Percentiles rank a stretch among this genome's conserved stretches.
Conservation (phyloP, 805 yeast genomes). For the Zygosaccharomyces gambellarensis region DNA sequence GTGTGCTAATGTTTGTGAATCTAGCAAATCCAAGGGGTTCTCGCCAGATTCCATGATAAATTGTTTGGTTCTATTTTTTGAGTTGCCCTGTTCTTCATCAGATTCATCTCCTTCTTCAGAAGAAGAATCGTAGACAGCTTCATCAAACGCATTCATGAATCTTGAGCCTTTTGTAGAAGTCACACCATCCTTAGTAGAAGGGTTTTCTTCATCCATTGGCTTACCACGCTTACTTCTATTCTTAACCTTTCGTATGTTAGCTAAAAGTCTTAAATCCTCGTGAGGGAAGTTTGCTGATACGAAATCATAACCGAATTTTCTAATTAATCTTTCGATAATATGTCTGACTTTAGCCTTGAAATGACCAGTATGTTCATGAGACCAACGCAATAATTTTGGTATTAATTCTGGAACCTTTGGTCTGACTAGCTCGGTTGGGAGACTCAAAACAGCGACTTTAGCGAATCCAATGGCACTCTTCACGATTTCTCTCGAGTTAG, state of each 20-base stretch:
- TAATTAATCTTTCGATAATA: conserved; percentile 81
- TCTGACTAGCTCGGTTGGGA: conserved; percentile 72
- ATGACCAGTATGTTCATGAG: conserved; percentile 93
- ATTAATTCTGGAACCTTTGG: conserved; percentile 63
- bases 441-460: conserved; percentile 76
- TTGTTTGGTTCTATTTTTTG: conserved; percentile 39
- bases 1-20: conserved; percentile 76
- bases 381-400: conserved; percentile 78
- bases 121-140: conserved; percentile 76
- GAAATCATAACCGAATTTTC: conserved; percentile 87
- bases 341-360: conserved; percentile 92
- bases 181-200: conserved; percentile 13
- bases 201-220: conserved; percentile 29
- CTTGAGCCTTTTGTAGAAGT: conserved; percentile 39
- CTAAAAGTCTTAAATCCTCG: conserved; percentile 75
- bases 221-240: conserved; percentile 77
- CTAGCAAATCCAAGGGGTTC: conserved; percentile 86
- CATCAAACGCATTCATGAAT: conserved; percentile 85
- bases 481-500: conserved; percentile 88
- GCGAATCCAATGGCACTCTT: conserved; percentile 92
- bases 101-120: conserved; percentile 52
- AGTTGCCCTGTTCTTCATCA: conserved; percentile 28
- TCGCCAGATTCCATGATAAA: conserved; percentile 69
- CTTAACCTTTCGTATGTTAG: conserved; percentile 79
- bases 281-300: conserved; percentile 84